Base-by-base conservation (phyloP, 495 filamentous ascomycete species). In the Acidiella bohemica region DNA sequence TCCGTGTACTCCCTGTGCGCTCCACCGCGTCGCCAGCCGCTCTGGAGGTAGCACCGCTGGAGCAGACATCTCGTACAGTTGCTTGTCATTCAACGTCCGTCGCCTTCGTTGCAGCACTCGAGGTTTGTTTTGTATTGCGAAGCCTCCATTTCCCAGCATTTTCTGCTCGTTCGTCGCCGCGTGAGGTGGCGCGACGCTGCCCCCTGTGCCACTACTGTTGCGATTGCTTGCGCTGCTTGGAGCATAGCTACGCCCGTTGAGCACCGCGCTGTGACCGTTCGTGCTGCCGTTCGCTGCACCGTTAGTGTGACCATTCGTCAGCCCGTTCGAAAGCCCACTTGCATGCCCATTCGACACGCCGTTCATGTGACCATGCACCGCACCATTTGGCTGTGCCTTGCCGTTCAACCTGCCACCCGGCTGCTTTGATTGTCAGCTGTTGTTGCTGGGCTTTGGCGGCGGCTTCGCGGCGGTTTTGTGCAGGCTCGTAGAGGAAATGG, bases 351-450 rank as follows among this genome's bases (percentile, higher is more conserved):
- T 39, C 20, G 36, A 9, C 17, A 22, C 19, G 36, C 21, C 36
- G 14, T 28, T 6, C 12, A 5, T 12, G 20, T 30, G 28, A 16
- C 11, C 13, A 21, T 16, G 23, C 5, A 14, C 32, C 23, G 14
- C 26, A 19, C 20, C 34, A 20, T 37, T 37, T 18, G 12, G 18
- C 32, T 18, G 23, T 13, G 18, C 8, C 20, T 25, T 17, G 18
- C 37, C 44, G 18, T 47, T 47, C n/a, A 26, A 17, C 46, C 31
- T 17, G 47, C 47, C 47, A 25, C 47, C 42, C 47, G 41, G 42
- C 47, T 13, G 25, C 47, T 44, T 32, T 40, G 24, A 37, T 45
- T 49, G 46, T 49, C 46, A 49, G 16, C 39, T 34, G 34, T 25
- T 24, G 9, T 38, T 12, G 25, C 32, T 14, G 19, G 38, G 39